Base-by-base conservation (phyloP, 2,329 filamentous ascomycete species). In the Epichloe aotearoae region DNA sequence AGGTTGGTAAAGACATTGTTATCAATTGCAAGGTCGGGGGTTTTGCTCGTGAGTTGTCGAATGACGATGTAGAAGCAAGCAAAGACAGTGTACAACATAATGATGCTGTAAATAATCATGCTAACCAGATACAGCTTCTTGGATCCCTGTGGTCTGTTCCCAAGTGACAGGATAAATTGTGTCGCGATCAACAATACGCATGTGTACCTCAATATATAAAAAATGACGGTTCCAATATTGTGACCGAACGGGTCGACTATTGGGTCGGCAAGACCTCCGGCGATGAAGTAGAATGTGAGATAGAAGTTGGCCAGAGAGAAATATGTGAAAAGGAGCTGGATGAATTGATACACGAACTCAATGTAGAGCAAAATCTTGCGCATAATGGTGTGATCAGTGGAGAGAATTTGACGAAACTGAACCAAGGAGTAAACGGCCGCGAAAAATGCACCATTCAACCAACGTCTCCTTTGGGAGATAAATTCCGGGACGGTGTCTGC, bases 281-380 rank as follows among this genome's bases (percentile, higher is more conserved):
- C 89, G 57, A 98, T 84, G 72, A 98, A 98, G 77, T 90, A 98
- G 71, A 98, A 98, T 52, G 90, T 95, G 49, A 98, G 82, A 67
- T 97, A 98, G 75, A 97, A 98, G 73, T 98, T 98, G 67, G 91
- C 90, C 40, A 98, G 81, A 11, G 91, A 95, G 73, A 98, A 97
- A 73, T 88, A 98, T 44, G 93, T 98, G 72, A 98, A 98, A 54
- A 95, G 68, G 14, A 98, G 80, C 62, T 89, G 86, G 58, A 97
- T 77, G 64, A 95, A 84, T 66, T 98, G 93, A 68, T 98, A 98
- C 58, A 95, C 67, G 64, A 96, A 96, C 66, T 98, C 93, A 59
- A 97, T 81, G 67, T 96, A 90, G 49, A 98, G 79, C 36, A 98
- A 77, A 23, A 95, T 76, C 69, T 98, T 98, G 58, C 93, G 86